Evolutionary conservation across 139 green algal species (phyloP).

Genomic region (Astrephomene gubernaculifera): DNA sequence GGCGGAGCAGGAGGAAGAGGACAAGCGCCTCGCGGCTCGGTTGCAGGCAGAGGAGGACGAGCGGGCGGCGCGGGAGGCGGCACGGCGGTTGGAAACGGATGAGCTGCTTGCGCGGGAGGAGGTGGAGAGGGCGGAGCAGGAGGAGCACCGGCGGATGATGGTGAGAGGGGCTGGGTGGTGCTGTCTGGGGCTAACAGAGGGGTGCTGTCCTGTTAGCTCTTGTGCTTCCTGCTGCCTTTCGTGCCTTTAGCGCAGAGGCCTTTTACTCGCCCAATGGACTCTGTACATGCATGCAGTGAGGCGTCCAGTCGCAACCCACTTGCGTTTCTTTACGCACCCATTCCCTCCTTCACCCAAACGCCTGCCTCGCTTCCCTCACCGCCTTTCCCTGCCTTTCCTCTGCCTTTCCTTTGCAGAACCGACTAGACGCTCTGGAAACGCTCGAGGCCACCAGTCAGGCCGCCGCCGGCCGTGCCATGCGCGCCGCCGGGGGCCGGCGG

Average conservation of each 20-base stretch:
- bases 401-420: background rate
- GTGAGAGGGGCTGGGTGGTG: conserved; percentile 8
- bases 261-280: too few species aligned
- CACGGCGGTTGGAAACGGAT: background rate
- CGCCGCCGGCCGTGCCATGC: background rate
- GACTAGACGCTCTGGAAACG: conserved; percentile 24
- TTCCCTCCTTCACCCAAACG: background rate
- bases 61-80: conserved; percentile 6
- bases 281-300: too few species aligned
- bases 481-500: background rate
- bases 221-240: background rate
- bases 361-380: too few species aligned
- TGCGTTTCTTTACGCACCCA: background rate
- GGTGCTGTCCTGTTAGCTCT: background rate
- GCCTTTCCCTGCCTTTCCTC: background rate
- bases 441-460: conserved; percentile 5
- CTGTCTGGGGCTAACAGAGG: background rate
- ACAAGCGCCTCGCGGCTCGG: conserved; percentile 29
- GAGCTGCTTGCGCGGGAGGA: conserved; percentile 16
- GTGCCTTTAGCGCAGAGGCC: background rate
- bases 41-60: conserved; percentile 51
- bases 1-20: conserved; percentile 29
- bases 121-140: background rate
- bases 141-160: conserved; percentile 23
- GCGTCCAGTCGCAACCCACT: too few species aligned